Base-by-base conservation (phyloP, 306 rosid genomes). In the Hylodesmum podocarpum region DNA sequence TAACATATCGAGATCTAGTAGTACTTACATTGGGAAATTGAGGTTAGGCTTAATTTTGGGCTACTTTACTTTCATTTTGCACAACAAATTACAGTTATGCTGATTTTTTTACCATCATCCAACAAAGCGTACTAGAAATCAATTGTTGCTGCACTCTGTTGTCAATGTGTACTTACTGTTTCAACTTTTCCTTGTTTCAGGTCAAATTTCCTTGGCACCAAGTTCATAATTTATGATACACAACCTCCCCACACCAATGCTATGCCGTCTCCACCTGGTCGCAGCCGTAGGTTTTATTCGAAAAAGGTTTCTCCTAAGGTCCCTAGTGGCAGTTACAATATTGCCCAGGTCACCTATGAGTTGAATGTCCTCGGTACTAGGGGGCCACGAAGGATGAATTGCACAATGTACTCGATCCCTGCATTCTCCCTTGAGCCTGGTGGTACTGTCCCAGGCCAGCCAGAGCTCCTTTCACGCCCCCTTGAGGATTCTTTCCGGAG, bases 161-260 rank as follows among this genome's bases (percentile, higher is more conserved):
- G 12, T 63, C 55, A 54, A 27, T 6, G 9, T 65, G 3, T 18
- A n/a, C 72, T 64, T 66, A 5, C 22, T 39, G 27, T 72, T n/a
- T 69, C 16, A 21, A 21, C 47, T 61, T 55, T 16, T 8, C 10
- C 27, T 71, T 71, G 41, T 81, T 75, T 59, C 96, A 96, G 98
- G 85, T 92, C 99, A 27, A 96, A 96, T 82, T 96, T 92, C 85
- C 91, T 96, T 14, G 99, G 99, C 79, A 96, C 99, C 78, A 96
- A 96, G 80, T 96, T 96, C 83, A 88, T 96, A 75, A 89, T 96
- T 34, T 91, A 87, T 78, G 99, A 96, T 76, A 96, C 97, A 28
- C 97, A 90, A 78, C 96, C 97, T 61, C 94, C 97, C 8, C 89
- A 91, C 81, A 87, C 88, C 70, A 85, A 74, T 78, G 81, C 92